These are phyloP conservation scores for Xylaria grammica DNA, from an alignment of 495 filamentous ascomycete species.

Conservation along the genomic window DNA sequence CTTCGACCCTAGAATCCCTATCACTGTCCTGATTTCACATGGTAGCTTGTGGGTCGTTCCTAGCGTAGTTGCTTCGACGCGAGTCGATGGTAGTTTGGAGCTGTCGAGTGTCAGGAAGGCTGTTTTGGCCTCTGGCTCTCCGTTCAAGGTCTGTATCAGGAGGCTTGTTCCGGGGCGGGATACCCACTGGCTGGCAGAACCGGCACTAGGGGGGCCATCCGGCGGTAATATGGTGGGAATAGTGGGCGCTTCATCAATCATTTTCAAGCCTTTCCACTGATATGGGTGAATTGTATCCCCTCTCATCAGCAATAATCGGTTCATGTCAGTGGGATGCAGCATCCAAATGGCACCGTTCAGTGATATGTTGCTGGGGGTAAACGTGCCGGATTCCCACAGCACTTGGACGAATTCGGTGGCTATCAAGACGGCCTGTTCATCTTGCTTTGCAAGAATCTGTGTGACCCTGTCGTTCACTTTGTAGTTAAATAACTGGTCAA, in stretches of 20 bases:
- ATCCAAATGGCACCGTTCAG: not conserved
- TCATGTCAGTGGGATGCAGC: not conserved
- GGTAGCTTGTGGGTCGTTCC: not conserved
- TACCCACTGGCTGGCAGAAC: not conserved
- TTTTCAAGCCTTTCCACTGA: not conserved
- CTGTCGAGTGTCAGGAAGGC: not conserved
- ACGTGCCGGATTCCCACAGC: not conserved
- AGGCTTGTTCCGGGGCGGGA: not conserved
- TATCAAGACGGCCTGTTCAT: constrained; percentile 1
- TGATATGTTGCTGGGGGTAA: not conserved
- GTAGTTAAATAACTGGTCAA: constrained; percentile 1
- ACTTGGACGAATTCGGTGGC: not conserved
- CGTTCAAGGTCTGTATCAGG: not conserved
- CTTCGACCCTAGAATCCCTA: constrained; percentile 23
- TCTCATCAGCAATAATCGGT: not conserved
- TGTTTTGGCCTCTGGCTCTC: not conserved
- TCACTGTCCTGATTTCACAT: constrained; percentile 10
- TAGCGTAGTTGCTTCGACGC: not conserved
- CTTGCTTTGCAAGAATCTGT: constrained; percentile 1
- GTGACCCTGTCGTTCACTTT: not conserved
- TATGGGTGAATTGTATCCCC: not conserved
- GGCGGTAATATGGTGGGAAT: not conserved
- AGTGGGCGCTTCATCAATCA: not conserved
- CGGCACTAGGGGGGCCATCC: not conserved
- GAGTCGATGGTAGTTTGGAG: not conserved